Base-by-base conservation (phyloP, 2,329 filamentous ascomycete genomes). In the Zalaria sp. region DNA sequence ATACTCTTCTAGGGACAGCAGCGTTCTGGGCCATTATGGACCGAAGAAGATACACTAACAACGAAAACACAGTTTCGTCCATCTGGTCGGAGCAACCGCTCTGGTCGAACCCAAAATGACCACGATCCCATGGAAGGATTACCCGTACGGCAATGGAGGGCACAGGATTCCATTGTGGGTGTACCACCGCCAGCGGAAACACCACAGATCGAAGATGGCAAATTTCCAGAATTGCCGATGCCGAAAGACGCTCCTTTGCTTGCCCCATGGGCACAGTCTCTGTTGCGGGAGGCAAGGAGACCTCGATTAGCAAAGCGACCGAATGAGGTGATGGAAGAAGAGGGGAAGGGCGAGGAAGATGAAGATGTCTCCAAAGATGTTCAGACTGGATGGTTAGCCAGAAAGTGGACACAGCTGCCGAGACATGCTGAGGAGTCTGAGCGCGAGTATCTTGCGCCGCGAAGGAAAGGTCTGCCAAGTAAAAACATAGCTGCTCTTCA, bases 71-170 rank as follows among this genome's bases (percentile, higher is more conserved):
- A 75, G 72, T 74, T 75, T 51, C 66, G 72, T 40, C 68, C 71
- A 37, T 69, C 71, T 43, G 72, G 73, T 47, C 69, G 72, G 18
- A 72, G 71, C 46, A 72, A 74, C 45, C 69, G 75, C 49, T 71
- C 70, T 45, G 67, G 72, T 43, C 71, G 74, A 46, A 65, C 64
- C 35, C 71, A 75, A 49, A 65, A 71, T 41, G 78, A 83, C 49
- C 75, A 80, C 56, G 79, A 82, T 65, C 68, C 79, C 39, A 71
- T 76, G 39, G 68, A 75, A 71, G 85, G 87, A 45, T 72, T 95
- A 7, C 89, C 89, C 10, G 82, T 95, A 44, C 81, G 87, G 55
- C 86, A 93, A 73, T 96, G 87, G 82, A 79, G 83, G 43, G 78
- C 83, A 48, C 77, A 82, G 44, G 62, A 64, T 42, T 49, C 43